Evolutionary conservation across 2,329 filamentous ascomycete genomes (phyloP), one percentile per base, ranked within the genome.

Genomic region (Colletotrichum camelliae): DNA sequence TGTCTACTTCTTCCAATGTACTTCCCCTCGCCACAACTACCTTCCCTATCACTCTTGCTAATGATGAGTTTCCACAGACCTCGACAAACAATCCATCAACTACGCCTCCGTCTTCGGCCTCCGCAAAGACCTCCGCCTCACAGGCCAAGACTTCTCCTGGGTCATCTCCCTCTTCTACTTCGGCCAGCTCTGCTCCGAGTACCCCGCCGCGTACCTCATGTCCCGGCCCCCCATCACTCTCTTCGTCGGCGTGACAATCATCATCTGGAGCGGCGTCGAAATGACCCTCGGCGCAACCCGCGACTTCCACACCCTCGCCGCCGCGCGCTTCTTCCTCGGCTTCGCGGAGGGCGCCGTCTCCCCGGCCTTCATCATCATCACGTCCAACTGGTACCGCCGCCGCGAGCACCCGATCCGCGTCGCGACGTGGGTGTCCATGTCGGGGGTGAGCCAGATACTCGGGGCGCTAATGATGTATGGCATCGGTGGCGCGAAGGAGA

Each of bases 301-400:
- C 1, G 78, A 79, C 71, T 82, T 82, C 31, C 68, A 61, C 2
- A 78, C 79, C 0, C 65, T 83, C 7, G 80, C 80, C 13, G 77
- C 77, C 0, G 77, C 77, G 4, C 74, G 82, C 7, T 83, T 82
- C 75, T 76, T 83, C n/a, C 80, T 83, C 4, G 82, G 82, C 3
- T 79, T 83, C 39, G 67, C 78, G 24, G 82, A 84, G 48, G 81
- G 79, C 27, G 79, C 80, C 7, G 81, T 83, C 1, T 82, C 81
- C 2, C 82, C 82, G 3, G 81, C 81, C 21, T 84, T 83, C 68
- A 78, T 84, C 37, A 80, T 81, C 58, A 80, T 84, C 58, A 84
- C 81, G 3, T 80, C 79, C 16, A 80, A 79, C 52, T 84, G 80
- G 81, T 84, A 83, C 68, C 79, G 77, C 9, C 77, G 76, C 9